Percentiles rank a stretch among this genome's conserved stretches.
phyloP scores from a whole-genome alignment of 179 eudicot genomes.

The Nepenthes alata region DNA sequence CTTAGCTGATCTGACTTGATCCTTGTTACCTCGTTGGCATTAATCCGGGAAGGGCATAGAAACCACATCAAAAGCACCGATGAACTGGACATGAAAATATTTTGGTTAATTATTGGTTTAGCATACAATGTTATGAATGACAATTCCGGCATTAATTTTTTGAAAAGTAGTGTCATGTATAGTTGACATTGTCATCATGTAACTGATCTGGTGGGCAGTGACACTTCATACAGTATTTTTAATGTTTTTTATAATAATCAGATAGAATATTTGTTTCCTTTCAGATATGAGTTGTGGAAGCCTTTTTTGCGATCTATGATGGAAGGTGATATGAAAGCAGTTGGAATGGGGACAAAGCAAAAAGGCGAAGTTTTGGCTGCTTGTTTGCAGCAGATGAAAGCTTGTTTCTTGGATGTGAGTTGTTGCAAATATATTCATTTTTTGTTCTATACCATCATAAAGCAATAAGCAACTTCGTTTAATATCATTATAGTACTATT shows the following conservation, averaged over 20 bases:
- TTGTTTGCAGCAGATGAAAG: constrained; percentile 79
- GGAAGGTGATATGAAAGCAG: constrained; percentile 95
- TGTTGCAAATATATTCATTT: not conserved
- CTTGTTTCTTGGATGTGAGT: constrained; percentile 80
- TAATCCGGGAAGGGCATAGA: no score
- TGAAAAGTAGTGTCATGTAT: no score
- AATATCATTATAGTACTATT: no score
- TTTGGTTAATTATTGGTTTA: no score
- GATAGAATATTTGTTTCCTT: not conserved
- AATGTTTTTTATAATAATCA: not conserved
- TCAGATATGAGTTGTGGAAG: constrained; percentile 91
- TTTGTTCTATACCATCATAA: not conserved
- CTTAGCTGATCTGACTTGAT: not conserved
- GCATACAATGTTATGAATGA: no score
- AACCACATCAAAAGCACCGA: no score
- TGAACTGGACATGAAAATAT: no score
- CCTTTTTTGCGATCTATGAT: constrained; percentile 87
- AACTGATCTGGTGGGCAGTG: not conserved
- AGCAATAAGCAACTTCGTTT: no score
- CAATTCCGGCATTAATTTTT: no score
- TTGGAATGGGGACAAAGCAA: constrained; percentile 63
- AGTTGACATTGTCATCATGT: not conserved
- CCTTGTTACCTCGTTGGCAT: not conserved
- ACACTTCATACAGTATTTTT: not conserved
- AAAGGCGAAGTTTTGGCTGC: constrained; percentile 64